Conservation (phyloP, 495 filamentous ascomycete species). For the Hyaloscypha bicolor region DNA sequence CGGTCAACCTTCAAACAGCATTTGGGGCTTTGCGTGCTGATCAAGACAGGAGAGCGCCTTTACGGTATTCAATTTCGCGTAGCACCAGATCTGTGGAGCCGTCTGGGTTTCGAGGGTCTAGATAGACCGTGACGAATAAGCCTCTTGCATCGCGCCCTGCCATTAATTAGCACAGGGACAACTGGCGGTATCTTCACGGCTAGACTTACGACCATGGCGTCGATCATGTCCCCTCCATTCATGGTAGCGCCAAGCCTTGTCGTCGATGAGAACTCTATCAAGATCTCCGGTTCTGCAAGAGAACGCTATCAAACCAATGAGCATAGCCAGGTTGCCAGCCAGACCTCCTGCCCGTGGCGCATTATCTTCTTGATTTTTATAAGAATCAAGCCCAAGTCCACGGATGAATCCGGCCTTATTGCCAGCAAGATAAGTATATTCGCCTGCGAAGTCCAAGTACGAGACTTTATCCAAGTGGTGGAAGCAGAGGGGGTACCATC, state of each 20-base stretch:
- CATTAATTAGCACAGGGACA: neutral
- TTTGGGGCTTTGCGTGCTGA: neutral
- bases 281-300: conserved; percentile 19
- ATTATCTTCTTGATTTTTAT: neutral
- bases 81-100: conserved; percentile 16
- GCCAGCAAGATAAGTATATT: conserved; percentile 10
- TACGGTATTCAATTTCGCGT: conserved; percentile 15
- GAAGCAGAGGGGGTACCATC: conserved; percentile 29
- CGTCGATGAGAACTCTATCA: conserved; percentile 13
- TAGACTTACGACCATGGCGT: conserved; percentile 26
- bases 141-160: conserved; percentile 17
- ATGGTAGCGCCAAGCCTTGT: conserved; percentile 25
- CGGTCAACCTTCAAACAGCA: neutral
- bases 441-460: conserved; percentile 16
- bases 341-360: conserved; percentile 11
- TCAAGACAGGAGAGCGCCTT: conserved; percentile 3
- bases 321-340: conserved; percentile 21
- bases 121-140: conserved; percentile 26
- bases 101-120: conserved; percentile 27
- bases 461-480: conserved; percentile 14
- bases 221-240: conserved; percentile 22
- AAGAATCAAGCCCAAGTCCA: conserved; percentile 11
- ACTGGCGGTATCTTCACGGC: neutral
- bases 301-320: conserved; percentile 31
- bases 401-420: conserved; percentile 17